These are phyloP conservation scores for Tetrahymena thermophila DNA, from an alignment of 73 alveolate species.

Conservation along the genomic window DNA sequence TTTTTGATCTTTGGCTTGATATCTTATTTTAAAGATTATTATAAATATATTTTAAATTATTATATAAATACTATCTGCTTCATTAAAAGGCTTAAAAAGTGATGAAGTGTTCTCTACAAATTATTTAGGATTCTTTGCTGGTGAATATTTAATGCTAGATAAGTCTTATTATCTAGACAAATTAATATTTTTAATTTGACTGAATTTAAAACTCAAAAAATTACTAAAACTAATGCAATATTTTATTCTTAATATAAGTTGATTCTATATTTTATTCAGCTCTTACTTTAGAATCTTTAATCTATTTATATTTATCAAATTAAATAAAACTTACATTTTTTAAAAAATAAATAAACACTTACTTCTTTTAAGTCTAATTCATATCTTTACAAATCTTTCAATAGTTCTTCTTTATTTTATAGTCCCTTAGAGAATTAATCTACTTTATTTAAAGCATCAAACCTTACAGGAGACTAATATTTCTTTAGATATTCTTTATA, in stretches of 20 bases:
- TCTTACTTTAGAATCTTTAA: neutral
- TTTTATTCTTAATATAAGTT: neutral
- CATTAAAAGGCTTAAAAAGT: neutral
- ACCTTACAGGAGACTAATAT: neutral
- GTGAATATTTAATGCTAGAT: neutral
- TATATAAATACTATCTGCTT: neutral
- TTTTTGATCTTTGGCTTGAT: neutral
- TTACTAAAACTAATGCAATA: neutral
- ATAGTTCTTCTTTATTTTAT: neutral
- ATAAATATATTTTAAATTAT: neutral
- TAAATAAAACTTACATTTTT: neutral
- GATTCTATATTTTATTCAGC: neutral
- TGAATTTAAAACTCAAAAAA: neutral
- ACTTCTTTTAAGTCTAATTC: neutral
- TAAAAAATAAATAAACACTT: neutral
- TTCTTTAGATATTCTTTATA: neutral
- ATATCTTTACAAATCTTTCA: neutral
- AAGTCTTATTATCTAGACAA: neutral
- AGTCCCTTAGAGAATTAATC: neutral
- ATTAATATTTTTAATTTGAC: neutral
- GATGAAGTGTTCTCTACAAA: neutral
- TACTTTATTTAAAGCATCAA: neutral
- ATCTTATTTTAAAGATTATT: neutral
- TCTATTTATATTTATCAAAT: neutral
- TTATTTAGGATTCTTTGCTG: neutral